Conservation (phyloP, 1,284 basidiomycete genomes). For the Sanghuangporus sanghuang region DNA sequence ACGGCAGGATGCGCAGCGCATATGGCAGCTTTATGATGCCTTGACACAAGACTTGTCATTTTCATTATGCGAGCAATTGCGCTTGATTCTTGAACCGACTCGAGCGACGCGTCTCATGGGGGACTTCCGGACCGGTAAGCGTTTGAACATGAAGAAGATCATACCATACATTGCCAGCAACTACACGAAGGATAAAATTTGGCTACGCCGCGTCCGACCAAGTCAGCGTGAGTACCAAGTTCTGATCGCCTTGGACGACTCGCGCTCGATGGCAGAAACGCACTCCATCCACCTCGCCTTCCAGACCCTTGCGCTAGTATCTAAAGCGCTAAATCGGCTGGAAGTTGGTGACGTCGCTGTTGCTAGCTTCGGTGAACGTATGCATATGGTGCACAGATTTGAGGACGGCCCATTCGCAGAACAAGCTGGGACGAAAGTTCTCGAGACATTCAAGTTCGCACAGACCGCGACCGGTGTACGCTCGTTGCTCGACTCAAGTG, state of each 20-base stretch:
- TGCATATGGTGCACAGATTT: conserved; percentile 89
- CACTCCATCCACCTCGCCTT: conserved; percentile 93
- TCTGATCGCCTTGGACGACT: conserved; percentile 93
- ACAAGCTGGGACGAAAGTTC: conserved; percentile 72
- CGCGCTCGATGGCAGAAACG: conserved; percentile 92
- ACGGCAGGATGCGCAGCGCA: conserved; percentile 56
- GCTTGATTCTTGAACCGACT: conserved; percentile 94
- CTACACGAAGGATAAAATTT: conserved; percentile 99
- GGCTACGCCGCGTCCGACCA: conserved; percentile 92
- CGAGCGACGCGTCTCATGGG: conserved; percentile 92
- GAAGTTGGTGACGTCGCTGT: conserved; percentile 95
- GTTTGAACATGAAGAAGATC: conserved; percentile 99
- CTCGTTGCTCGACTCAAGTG: conserved; percentile 78
- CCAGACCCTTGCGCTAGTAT: conserved; percentile 90
- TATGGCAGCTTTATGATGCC: conserved; percentile 90
- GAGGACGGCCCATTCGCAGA: conserved; percentile 76
- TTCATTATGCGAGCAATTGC: conserved; percentile 91
- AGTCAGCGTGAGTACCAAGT: conserved; percentile 96
- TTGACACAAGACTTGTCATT: conserved; percentile 91
- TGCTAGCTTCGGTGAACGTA: conserved; percentile 84
- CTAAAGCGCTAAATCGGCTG: conserved; percentile 85
- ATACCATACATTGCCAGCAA: conserved; percentile 98
- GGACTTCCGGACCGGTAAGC: conserved; percentile 97
- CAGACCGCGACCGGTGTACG: conserved; percentile 92
- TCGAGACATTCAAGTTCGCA: conserved; percentile 85